Evolutionary conservation across 306 rosid genomes (phyloP), one percentile per base, ranked within the genome.

Genomic region (Alnus rubra): DNA sequence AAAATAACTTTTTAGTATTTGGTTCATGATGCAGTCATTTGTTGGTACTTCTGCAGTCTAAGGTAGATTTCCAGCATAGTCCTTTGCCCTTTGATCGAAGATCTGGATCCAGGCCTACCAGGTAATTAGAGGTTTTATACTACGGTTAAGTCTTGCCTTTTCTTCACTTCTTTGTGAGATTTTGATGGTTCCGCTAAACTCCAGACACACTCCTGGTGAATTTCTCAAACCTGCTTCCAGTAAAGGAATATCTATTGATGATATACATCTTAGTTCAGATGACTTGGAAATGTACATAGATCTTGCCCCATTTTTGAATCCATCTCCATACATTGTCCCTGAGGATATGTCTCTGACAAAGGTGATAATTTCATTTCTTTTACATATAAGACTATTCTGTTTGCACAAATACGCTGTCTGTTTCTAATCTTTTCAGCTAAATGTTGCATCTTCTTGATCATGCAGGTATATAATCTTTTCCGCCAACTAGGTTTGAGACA

Each of bases 401-500:
- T 76, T 71, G 18, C 72, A 63, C 65, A 6, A 19, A 7, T 69
- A 78, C 74, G 37, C 54, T 50, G 83, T 68, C 35, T 53, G 6
- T 12, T 60, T 52, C 44, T 75, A 37, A 50, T 79, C 70, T 73
- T 74, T 70, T 76, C 74, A 33, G 67, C 74, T 71, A 67, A 77
- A 73, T 79, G 77, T 79, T 78, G 51, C 75, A 54, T 56, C 85
- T 86, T 84, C 79, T 69, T 75, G 79, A 76, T 84, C 84, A n/a
- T 74, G 74, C 88, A 95, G 98, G 98, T 90, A 37, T 95, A 95
- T 85, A 95, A 95, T 88, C 96, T 95, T 77, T 95, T 95, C 87
- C 97, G 98, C 50, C 98, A 95, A 82, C 92, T 95, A 75, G 98
- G 98, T 73, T 83, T 95, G 87, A 92, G 98, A 79, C 98, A 95